Evolutionary conservation across 352 stramenopile species (phyloP).

Genomic region (Aphanomyces euteiches): DNA sequence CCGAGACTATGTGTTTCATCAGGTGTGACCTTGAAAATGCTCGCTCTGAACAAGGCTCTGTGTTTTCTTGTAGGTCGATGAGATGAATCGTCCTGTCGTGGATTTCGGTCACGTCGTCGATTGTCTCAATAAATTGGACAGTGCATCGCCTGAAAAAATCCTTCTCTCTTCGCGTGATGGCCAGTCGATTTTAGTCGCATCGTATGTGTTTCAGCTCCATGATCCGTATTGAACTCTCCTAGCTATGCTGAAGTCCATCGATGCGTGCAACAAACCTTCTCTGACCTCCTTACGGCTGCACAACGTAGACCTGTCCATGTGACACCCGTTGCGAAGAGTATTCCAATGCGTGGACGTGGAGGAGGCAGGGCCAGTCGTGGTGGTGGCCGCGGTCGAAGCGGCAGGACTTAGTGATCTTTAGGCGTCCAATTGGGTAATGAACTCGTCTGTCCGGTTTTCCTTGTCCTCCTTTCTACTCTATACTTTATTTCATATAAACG

Average conservation of each 20-base stretch:
- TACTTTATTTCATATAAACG: too few species aligned
- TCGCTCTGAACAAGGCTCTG: background rate
- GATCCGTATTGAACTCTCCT: background rate
- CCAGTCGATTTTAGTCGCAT: constrained; percentile 80
- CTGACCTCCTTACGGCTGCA: constrained; percentile 22
- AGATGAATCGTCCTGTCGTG: constrained; percentile 69
- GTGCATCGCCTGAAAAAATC: constrained; percentile 75
- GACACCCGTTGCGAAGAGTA: constrained; percentile 16
- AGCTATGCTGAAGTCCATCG: constrained; percentile 29
- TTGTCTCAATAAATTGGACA: constrained; percentile 85
- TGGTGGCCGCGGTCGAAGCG: constrained; percentile 10
- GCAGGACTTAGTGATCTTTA: background rate
- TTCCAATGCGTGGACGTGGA: background rate
- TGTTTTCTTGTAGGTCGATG: constrained; percentile 42
- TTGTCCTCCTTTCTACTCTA: too few species aligned
- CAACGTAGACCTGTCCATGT: constrained; percentile 5
- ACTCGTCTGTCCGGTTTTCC: too few species aligned
- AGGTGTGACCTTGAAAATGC: constrained; percentile 39
- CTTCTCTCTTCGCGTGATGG: constrained; percentile 75
- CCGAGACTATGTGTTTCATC: constrained; percentile 88
- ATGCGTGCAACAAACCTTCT: constrained; percentile 23
- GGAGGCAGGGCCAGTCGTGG: background rate
- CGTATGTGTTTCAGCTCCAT: constrained; percentile 41
- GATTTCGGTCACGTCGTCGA: constrained; percentile 86
- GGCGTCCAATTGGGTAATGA: too few species aligned